A percentile compares a stretch with the other conserved stretches of the same genome.
Evolutionary conservation across 1,139 yeast genomes (phyloP).

Genomic region (Blastobotrys ciferrii): DNA sequence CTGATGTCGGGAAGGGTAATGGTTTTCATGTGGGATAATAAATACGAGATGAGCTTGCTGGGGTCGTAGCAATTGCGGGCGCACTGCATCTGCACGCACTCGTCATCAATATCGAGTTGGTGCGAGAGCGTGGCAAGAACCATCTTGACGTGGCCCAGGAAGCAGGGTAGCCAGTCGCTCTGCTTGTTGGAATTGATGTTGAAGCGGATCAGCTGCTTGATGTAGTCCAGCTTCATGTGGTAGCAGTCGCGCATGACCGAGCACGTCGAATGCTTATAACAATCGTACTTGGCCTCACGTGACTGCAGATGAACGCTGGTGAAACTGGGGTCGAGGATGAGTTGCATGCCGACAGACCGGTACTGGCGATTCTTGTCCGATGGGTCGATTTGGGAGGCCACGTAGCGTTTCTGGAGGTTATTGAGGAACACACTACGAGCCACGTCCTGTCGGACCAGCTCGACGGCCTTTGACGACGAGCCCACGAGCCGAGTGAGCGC

Average conservation of each 20-base stretch:
- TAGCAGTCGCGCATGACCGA: conserved; percentile 15
- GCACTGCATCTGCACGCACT: conserved; percentile 29
- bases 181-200: conserved; percentile 18
- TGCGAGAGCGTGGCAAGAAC: conserved; percentile 18
- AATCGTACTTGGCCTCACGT: conserved; percentile 20
- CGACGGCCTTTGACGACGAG: conserved; percentile 20
- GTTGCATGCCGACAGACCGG: conserved; percentile 13
- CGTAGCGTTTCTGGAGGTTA: conserved; percentile 11
- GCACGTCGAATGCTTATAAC: conserved; percentile 9
- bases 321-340: conserved; percentile 12
- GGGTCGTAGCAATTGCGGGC: conserved; percentile 25
- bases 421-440: conserved; percentile 17
- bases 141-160: conserved; percentile 22
- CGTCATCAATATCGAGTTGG: conserved; percentile 23
- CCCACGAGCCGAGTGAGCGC: conserved; percentile 20
- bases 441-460: conserved; percentile 21
- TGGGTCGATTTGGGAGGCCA: neutral
- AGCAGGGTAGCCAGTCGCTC: conserved; percentile 27
- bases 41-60: conserved; percentile 3
- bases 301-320: conserved; percentile 19
- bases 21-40: neutral
- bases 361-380: conserved; percentile 12
- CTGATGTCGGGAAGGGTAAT: neutral
- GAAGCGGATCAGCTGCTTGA: conserved; percentile 17
- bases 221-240: conserved; percentile 15